Evolutionary conservation across 2,329 filamentous ascomycete species (phyloP), one percentile per base, ranked within the genome.

Genomic region (Botrytis byssoidea): DNA sequence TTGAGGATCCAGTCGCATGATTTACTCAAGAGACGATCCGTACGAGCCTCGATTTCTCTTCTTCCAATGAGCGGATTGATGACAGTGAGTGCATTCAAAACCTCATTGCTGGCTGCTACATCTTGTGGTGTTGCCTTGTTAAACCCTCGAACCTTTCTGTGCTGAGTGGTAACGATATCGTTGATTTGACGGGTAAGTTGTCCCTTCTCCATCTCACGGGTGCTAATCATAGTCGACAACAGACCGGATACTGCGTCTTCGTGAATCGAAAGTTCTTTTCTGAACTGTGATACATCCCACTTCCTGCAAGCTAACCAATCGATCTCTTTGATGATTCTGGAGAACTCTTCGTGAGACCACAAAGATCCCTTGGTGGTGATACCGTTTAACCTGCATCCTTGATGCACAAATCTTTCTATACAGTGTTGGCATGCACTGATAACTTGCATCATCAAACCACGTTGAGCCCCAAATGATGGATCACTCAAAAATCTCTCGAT

Each of bases 341-440:
- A 57, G 25, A 72, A 72, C 46, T 72, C 71, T 60, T 72, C 40
- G 29, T 48, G 63, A 12, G 71, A 67, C 71, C 71, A 72, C 37
- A 72, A 25, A 35, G 71, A 72, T n/a, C 71, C 71, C 42, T 69
- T 68, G 37, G 71, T 59, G 29, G 71, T 68, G 42, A 72, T 37
- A 37, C 71, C 63, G 25, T 68, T 72, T n/a, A 67, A 42, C 25
- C 35, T 72, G 71, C 63, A 72, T 12, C 71, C 40, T n/a, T 69
- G 63, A 18, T 72, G 71, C 25, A 72, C 71, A 72, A 72, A 72
- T 69, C 71, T 60, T 42, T 72, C 71, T 40, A 72, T 69, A 32
- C 71, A 72, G 22, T 72, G 29, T 32, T 69, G 71, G 29, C 71
- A 72, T 20, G 71, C 37, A 61, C 71, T 72, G 3, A 72, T 72